A percentile compares a stretch with the other conserved stretches of the same genome.
These are phyloP conservation scores for Daedalea quercina DNA, from an alignment of 768 basidiomycete species.

Conservation along the genomic window DNA sequence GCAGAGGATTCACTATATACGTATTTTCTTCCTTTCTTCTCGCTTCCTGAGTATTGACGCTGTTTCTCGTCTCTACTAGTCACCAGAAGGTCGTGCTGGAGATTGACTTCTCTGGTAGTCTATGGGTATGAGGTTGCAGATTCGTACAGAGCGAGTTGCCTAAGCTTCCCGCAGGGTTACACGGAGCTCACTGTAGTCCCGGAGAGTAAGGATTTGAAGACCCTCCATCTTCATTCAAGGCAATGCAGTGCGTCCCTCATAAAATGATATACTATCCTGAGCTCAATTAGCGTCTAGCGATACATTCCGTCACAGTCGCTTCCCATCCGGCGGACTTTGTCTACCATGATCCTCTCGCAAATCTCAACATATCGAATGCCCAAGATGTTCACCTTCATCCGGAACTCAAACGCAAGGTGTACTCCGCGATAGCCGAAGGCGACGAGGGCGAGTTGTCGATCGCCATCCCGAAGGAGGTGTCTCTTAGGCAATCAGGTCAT, in stretches of 20 bases:
- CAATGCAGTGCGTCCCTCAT: conserved; percentile 64
- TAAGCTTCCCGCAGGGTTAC: conserved; percentile 58
- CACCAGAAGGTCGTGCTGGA: conserved; percentile 95
- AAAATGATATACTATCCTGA: not conserved
- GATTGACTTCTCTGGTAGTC: conserved; percentile 83
- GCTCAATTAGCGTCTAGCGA: conserved; percentile 35
- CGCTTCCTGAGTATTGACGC: conserved; percentile 36
- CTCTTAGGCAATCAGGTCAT: conserved; percentile 53
- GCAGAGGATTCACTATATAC: conserved; percentile 88
- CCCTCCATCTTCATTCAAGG: conserved; percentile 82
- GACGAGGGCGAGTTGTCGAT: conserved; percentile 96
- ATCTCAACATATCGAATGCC: conserved; percentile 55
- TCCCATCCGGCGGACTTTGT: conserved; percentile 71
- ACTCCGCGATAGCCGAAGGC: conserved; percentile 82
- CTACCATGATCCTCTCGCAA: conserved; percentile 69
- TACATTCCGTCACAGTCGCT: conserved; percentile 67
- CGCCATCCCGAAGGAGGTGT: conserved; percentile 69
- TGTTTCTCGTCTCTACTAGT: conserved; percentile 62
- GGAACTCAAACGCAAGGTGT: conserved; percentile 88
- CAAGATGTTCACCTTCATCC: conserved; percentile 85
- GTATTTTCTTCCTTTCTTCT: conserved; percentile 35
- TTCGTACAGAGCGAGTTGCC: not conserved
- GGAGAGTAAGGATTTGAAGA: conserved; percentile 67
- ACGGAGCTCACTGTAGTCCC: conserved; percentile 90
- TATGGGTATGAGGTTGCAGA: conserved; percentile 53